phyloP scores from a whole-genome alignment of 1,284 basidiomycete species.

The Trametes polyzona region DNA sequence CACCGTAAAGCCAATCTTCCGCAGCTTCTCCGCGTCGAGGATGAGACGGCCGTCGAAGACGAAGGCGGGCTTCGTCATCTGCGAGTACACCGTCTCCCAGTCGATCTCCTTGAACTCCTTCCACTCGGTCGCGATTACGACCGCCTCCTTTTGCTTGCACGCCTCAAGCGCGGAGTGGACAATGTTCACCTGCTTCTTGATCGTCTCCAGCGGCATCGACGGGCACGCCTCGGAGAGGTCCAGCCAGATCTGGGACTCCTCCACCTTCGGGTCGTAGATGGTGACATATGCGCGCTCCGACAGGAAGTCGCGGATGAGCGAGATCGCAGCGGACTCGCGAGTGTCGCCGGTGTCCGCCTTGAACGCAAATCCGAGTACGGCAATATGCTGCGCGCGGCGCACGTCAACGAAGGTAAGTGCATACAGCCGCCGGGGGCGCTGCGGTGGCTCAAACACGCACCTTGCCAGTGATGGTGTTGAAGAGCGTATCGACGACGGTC shows the following conservation, averaged over 20 bases:
- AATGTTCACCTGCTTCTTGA: slow-evolving; percentile 89
- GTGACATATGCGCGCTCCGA: slow-evolving; percentile 86
- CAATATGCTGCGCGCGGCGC: slow-evolving; percentile 72
- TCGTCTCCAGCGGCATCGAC: slow-evolving; percentile 58
- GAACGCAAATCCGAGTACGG: slow-evolving; percentile 96
- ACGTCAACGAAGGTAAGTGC: slow-evolving; percentile 16
- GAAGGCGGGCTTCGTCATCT: slow-evolving; percentile 96
- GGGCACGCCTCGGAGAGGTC: slow-evolving; percentile 76
- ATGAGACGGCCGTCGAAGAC: slow-evolving; percentile 92
- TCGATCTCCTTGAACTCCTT: slow-evolving; percentile 93
- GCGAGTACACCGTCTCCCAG: slow-evolving; percentile 84
- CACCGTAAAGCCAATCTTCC: slow-evolving; percentile 93
- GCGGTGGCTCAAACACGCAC: slow-evolving; percentile 44
- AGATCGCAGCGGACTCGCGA: slow-evolving; percentile 96
- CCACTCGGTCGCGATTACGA: slow-evolving; percentile 95
- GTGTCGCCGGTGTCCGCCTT: slow-evolving; percentile 98
- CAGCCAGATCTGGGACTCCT: slow-evolving; percentile 72
- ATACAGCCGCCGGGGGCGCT: neutral
- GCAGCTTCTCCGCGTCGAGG: slow-evolving; percentile 80
- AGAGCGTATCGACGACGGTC: slow-evolving; percentile 91
- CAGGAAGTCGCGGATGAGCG: slow-evolving; percentile 92
- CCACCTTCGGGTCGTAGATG: slow-evolving; percentile 93
- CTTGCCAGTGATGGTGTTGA: slow-evolving; percentile 97
- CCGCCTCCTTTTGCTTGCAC: slow-evolving; percentile 87
- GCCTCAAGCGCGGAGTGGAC: slow-evolving; percentile 81